A percentile compares a stretch with the other conserved stretches of the same genome.
phyloP scores from a whole-genome alignment of 176 grass and related monocot species.

The Urochloa ruziziensis region DNA sequence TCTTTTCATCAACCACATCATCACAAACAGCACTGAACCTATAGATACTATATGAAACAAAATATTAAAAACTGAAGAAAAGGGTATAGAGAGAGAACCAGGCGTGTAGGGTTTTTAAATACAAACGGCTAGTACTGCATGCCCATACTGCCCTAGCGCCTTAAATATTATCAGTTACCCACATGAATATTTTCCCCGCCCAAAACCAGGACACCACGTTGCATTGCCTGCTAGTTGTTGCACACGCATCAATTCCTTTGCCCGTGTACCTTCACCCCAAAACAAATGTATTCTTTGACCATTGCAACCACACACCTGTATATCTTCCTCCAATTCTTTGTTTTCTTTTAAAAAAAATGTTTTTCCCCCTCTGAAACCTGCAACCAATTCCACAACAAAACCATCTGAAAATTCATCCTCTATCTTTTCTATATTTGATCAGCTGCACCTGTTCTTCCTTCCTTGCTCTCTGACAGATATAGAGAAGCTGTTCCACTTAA shows the following conservation, averaged over 20 bases:
- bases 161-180: constrained; percentile 25
- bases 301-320: background rate
- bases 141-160: constrained; percentile 12
- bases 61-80: background rate
- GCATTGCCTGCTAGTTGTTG: constrained; percentile 17
- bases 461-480: background rate
- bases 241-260: constrained; percentile 16
- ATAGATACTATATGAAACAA: background rate
- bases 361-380: background rate
- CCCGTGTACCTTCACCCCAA: background rate
- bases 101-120: constrained; percentile 30
- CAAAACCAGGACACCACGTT: constrained; percentile 50
- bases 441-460: constrained; percentile 34
- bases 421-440: background rate
- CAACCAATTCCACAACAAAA: background rate
- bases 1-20: constrained; percentile 40
- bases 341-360: background rate
- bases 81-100: background rate
- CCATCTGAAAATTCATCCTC: background rate
- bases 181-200: constrained; percentile 51
- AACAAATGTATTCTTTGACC: constrained; percentile 44
- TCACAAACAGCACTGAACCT: background rate
- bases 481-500: constrained; percentile 37
- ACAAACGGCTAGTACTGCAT: constrained; percentile 48
- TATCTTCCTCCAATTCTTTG: background rate